Percentiles rank a stretch among this genome's conserved stretches.
Evolutionary conservation across 2,329 filamentous ascomycete genomes (phyloP).

Genomic region (Rhynchosporium agropyri): DNA sequence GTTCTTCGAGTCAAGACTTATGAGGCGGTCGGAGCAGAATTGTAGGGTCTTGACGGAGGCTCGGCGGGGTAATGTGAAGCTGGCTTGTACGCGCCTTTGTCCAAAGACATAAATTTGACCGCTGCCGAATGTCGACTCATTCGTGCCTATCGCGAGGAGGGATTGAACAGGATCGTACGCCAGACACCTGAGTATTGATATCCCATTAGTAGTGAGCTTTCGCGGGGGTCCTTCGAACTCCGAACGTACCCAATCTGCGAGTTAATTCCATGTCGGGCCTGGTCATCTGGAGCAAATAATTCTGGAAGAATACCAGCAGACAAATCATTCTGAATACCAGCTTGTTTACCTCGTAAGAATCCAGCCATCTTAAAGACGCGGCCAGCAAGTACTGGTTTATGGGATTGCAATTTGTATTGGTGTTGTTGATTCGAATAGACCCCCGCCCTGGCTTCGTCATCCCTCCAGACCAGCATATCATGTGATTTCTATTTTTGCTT

Average conservation of each 20-base stretch:
- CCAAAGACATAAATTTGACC: slow-evolving; percentile 91
- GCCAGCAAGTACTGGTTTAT: neutral
- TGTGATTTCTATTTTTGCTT: slow-evolving; percentile 7
- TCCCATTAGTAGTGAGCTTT: slow-evolving; percentile 24
- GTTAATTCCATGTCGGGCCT: slow-evolving; percentile 79
- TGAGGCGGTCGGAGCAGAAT: slow-evolving; percentile 82
- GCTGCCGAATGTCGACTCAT: slow-evolving; percentile 79
- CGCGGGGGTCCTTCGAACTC: slow-evolving; percentile 5
- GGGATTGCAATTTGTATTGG: neutral
- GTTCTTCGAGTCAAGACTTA: slow-evolving; percentile 84
- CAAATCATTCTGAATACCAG: slow-evolving; percentile 88
- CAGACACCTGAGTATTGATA: slow-evolving; percentile 64
- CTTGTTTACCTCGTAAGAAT: slow-evolving; percentile 89
- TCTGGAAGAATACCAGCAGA: slow-evolving; percentile 78
- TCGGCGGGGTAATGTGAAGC: slow-evolving; percentile 69
- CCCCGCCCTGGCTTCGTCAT: slow-evolving; percentile 11
- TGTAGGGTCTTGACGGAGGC: slow-evolving; percentile 77
- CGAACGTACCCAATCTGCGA: slow-evolving; percentile 64
- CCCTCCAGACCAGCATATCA: neutral
- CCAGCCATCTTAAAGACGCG: slow-evolving; percentile 65
- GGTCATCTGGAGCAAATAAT: slow-evolving; percentile 81
- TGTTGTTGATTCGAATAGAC: slow-evolving; percentile 1
- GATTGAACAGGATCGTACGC: slow-evolving; percentile 95
- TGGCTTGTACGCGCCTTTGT: slow-evolving; percentile 75
- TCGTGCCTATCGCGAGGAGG: slow-evolving; percentile 87